Evolutionary conservation across 805 yeast species (phyloP).

Genomic region (Wickerhamiella hasegawae): DNA sequence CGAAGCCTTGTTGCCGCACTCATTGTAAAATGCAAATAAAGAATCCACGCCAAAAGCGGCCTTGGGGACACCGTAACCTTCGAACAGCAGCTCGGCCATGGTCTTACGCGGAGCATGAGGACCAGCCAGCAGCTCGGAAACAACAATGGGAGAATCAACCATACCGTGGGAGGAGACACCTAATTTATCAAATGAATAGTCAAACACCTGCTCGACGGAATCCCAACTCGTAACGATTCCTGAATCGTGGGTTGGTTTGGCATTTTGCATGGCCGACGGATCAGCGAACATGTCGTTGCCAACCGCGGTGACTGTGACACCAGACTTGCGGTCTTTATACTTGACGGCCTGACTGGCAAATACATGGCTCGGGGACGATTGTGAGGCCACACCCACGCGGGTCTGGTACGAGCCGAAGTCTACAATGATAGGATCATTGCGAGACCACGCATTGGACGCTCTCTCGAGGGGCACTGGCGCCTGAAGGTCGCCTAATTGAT

Average conservation of each 20-base stretch:
- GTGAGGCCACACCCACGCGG: conserved; percentile 23
- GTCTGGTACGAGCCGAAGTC: conserved; percentile 60
- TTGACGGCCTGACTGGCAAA: conserved; percentile 59
- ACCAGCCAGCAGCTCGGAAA: conserved; percentile 65
- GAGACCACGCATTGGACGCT: conserved; percentile 25
- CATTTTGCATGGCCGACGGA: conserved; percentile 45
- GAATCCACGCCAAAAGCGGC: conserved; percentile 73
- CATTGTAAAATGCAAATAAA: conserved; percentile 58
- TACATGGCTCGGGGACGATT: conserved; percentile 31
- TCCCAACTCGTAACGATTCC: conserved; percentile 87
- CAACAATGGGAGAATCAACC: conserved; percentile 62
- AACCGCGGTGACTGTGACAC: conserved; percentile 44
- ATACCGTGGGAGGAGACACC: conserved; percentile 40
- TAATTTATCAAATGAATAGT: conserved; percentile 66
- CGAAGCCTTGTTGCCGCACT: conserved; percentile 20
- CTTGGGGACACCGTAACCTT: conserved; percentile 60
- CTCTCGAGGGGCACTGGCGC: not conserved
- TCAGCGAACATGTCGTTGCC: conserved; percentile 76
- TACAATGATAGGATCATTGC: conserved; percentile 63
- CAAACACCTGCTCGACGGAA: conserved; percentile 62
- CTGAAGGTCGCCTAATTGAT: no score
- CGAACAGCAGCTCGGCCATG: conserved; percentile 73
- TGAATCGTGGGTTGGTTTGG: conserved; percentile 77
- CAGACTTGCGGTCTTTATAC: conserved; percentile 56
- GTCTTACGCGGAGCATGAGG: conserved; percentile 54